Base-by-base conservation (phyloP, 352 stramenopile species). In the Phytopythium litorale region DNA sequence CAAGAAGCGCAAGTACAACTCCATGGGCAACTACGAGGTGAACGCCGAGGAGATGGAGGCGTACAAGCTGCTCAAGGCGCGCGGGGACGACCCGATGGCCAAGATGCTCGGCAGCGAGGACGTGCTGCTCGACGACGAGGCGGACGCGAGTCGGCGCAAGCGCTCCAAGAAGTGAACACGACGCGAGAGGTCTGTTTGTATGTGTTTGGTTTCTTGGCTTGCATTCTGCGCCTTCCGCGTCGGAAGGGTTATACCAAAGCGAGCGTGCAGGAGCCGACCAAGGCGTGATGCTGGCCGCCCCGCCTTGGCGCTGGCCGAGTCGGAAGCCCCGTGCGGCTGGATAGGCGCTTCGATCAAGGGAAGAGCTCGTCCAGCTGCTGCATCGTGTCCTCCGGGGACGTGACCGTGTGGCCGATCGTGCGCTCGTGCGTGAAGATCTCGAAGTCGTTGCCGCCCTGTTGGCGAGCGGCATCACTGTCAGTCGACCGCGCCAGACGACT, bases 391-490 rank as follows among this genome's bases (percentile, higher is more conserved):
- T 98, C 94, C 4, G 92, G 96, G 56, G 80, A 97, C 55, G 86
- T 98, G 38, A 99, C 97, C 35, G 96, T 93, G 76, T 99, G 97
- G 23, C 97, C 98, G 73, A 98, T 98, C 23, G 95, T 99, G 64
- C 96, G 87, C 56, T 98, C 89, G 66, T 97, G 88, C 60, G 78
- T 87, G 84, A 98, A 99, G 76, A 99, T 99, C 76, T 99, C 98
- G 78, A 96, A 98, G 81, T 99, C 98, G 75, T 99, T 99, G 59
- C 98, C 98, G 56, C 97, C 97, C 77, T 89, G 58, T 51, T 56
- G 53, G 13, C 7, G 8, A 21, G 13, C 37, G 37, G 11, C 37
- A 12, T 19, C 21, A 19, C 5, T 15, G 46, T 53, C 46, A 53
- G 46, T 53, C 46, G 32, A 60, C 51, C 54, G 21, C 13, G 58